A percentile compares a stretch with the other conserved stretches of the same genome.
phyloP scores from a whole-genome alignment of 1,284 basidiomycete species.

The Earliella scabrosa region DNA sequence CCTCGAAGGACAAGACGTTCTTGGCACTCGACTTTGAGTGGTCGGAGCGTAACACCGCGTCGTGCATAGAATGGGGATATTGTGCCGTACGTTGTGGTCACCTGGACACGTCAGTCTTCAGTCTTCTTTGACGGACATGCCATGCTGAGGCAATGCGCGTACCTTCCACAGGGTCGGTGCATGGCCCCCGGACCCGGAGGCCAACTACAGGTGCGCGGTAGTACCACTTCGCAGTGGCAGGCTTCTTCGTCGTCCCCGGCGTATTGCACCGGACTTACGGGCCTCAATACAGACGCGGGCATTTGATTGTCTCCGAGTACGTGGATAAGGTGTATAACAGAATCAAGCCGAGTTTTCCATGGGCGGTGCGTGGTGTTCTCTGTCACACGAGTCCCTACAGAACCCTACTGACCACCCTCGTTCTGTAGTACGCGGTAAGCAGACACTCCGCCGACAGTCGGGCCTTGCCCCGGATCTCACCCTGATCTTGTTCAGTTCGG shows the following conservation, averaged over 20 bases:
- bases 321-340: constrained; percentile 73
- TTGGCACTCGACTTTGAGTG: constrained; percentile 79
- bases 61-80: constrained; percentile 80
- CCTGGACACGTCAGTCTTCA: constrained; percentile 65
- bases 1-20: constrained; percentile 71
- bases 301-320: constrained; percentile 80
- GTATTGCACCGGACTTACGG: constrained; percentile 8
- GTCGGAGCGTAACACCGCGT: constrained; percentile 75
- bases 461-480: constrained; percentile 24
- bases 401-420: constrained; percentile 21
- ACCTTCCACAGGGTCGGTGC: constrained; percentile 57
- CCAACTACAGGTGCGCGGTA: constrained; percentile 77
- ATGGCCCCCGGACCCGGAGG: constrained; percentile 82
- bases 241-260: background rate
- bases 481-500: constrained; percentile 59
- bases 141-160: constrained; percentile 6
- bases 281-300: constrained; percentile 62
- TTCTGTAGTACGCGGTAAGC: constrained; percentile 65
- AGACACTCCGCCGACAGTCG: constrained; percentile 12
- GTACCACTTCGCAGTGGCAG: too few relatives aligned
- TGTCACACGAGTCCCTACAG: constrained; percentile 10
- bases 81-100: constrained; percentile 78
- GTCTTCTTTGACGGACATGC: constrained; percentile 6
- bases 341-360: constrained; percentile 61
- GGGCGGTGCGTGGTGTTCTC: constrained; percentile 58